Base-by-base conservation (phyloP, 495 filamentous ascomycete genomes). In the Lophiotrema nucula region DNA sequence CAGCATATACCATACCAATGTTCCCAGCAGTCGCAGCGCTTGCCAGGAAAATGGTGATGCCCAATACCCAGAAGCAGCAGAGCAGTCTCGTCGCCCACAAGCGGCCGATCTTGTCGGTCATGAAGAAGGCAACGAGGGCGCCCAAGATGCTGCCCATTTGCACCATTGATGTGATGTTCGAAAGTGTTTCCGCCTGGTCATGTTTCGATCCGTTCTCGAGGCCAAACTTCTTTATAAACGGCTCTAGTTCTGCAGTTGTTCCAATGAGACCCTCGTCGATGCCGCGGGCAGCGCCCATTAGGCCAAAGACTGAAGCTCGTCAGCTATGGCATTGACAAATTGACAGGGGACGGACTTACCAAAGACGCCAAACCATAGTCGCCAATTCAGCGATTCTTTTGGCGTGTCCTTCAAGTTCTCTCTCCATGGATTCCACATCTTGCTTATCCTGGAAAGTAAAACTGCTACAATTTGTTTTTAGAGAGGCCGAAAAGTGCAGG, bases 181-280 rank as follows among this genome's bases (percentile, higher is more conserved):
- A 84, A 62, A 85, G 82, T 72, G 84, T 85, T 62, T 85, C 77
- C 5, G 81, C 79, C 56, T 73, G 69, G 31, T 78, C 83, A 46
- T 80, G 76, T 28, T 76, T 72, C 45, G 39, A 56, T 24, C 76
- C 73, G 31, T 81, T 79, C 31, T 67, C 72, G 58, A 84, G 83
- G 19, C 81, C 74, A 72, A 87, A 85, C 39, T 75, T 77, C 3
- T 69, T 58, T 60, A 83, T 77, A 60, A 88, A 89, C 39, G 84
- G 76, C 42, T 77, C 75, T 13, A 82, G 83, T 59, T 83, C 80
- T 69, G 88, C 83, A 18, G 84, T 82, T 15, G 74, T 85, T 6
- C 80, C 81, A 65, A 88, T 88, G 39, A 88, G 73, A 27, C 85
- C 86, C 67, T 89, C 86, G 60, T 89, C 86, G n/a, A 89, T 71